Conservation (phyloP, 2,329 filamentous ascomycete genomes). For the Fusarium tricinctum region DNA sequence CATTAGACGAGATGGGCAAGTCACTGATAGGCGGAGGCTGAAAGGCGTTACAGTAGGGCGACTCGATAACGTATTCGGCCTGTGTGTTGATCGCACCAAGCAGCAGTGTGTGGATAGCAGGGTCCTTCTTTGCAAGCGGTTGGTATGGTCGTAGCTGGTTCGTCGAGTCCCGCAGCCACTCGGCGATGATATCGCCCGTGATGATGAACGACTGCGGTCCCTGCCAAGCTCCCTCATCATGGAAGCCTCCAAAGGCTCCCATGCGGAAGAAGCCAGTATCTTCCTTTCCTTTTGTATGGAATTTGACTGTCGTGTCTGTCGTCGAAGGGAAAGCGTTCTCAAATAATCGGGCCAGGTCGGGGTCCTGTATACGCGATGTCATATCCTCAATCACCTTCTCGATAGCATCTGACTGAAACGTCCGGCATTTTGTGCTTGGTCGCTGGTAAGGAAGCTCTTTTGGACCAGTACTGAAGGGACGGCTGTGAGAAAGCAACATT, state of each 20-base stretch:
- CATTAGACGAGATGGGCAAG: conserved; percentile 78
- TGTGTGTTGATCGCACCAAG: conserved; percentile 97
- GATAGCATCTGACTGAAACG: conserved; percentile 87
- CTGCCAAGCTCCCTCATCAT: conserved; percentile 77
- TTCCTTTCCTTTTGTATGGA: conserved; percentile 77
- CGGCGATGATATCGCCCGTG: conserved; percentile 91
- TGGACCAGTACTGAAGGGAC: conserved; percentile 83
- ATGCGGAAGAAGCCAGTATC: conserved; percentile 56
- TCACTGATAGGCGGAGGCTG: conserved; percentile 91
- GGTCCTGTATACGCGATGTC: conserved; percentile 82
- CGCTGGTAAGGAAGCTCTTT: conserved; percentile 88
- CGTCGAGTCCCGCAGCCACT: conserved; percentile 92
- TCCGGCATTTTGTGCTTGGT: conserved; percentile 84
- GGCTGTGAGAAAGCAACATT: conserved; percentile 63
- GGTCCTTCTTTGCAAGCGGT: conserved; percentile 83
- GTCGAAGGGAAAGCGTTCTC: conserved; percentile 93
- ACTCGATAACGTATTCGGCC: conserved; percentile 92
- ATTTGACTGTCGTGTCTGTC: conserved; percentile 89
- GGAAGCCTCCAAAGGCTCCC: conserved; percentile 48
- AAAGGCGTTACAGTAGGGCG: conserved; percentile 98
- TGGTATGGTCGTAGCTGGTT: conserved; percentile 96
- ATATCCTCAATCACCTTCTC: conserved; percentile 90
- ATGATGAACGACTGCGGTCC: conserved; percentile 94
- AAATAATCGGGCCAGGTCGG: conserved; percentile 91
- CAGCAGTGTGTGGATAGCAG: conserved; percentile 82